Conservation (phyloP, 805 yeast genomes). For the Saturnispora bothae region DNA sequence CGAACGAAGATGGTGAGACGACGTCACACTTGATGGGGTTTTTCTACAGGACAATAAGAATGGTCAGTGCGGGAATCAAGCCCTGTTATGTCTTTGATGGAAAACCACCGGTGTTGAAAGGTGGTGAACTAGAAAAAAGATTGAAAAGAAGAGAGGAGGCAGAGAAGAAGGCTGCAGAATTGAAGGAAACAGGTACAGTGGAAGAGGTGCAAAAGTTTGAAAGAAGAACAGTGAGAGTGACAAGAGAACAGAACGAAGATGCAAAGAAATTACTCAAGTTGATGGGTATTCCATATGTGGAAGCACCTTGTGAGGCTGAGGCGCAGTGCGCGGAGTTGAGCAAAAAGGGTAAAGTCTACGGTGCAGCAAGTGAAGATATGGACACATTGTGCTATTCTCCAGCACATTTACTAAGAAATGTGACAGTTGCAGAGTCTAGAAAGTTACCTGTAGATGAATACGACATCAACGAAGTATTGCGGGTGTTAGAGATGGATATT, state of each 20-base stretch:
- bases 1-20: slow-evolving; percentile 84
- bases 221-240: slow-evolving; percentile 80
- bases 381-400: slow-evolving; percentile 91
- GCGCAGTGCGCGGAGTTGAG: slow-evolving; percentile 97
- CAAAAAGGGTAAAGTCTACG: slow-evolving; percentile 81
- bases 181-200: slow-evolving; percentile 70
- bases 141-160: slow-evolving; percentile 76
- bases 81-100: slow-evolving; percentile 98
- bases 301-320: slow-evolving; percentile 97
- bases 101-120: slow-evolving; percentile 88
- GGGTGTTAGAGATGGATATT: slow-evolving; percentile 64
- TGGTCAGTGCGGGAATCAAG: slow-evolving; percentile 88
- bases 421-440: slow-evolving; percentile 89
- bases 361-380: slow-evolving; percentile 98
- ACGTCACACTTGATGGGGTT: slow-evolving; percentile 93
- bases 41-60: slow-evolving; percentile 83
- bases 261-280: slow-evolving; percentile 69
- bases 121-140: slow-evolving; percentile 87
- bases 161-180: slow-evolving; percentile 56
- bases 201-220: slow-evolving; percentile 71
- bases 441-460: slow-evolving; percentile 88
- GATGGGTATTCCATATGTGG: slow-evolving; percentile 93
- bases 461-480: slow-evolving; percentile 53
- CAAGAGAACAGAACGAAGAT: slow-evolving; percentile 86
- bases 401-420: slow-evolving; percentile 71